Percentiles rank a stretch among this genome's conserved stretches.
Evolutionary conservation across 768 basidiomycete species (phyloP).

Genomic region (Auricularia sp.): DNA sequence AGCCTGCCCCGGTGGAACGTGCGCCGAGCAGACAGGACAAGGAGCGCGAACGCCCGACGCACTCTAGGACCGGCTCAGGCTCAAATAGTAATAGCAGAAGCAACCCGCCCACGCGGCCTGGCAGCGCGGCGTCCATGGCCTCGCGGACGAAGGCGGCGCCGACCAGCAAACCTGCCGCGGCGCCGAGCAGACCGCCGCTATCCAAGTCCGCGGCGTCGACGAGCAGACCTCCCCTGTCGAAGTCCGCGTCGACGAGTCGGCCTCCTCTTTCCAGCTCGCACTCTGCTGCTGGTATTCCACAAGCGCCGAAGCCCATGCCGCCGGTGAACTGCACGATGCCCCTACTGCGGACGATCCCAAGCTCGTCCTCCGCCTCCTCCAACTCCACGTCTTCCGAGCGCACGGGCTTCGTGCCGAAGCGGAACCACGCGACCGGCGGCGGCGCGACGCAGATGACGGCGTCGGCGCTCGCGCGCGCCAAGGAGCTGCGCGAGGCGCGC

Average conservation of each 20-base stretch:
- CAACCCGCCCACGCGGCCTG: neutral
- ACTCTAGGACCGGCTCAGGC: neutral
- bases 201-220: neutral
- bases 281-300: neutral
- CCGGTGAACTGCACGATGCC: no score
- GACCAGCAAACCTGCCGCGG: neutral
- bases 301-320: no score
- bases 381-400: neutral
- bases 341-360: neutral
- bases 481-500: neutral
- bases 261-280: neutral
- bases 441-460: constrained; percentile 1
- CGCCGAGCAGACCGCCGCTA: neutral
- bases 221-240: neutral
- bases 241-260: neutral
- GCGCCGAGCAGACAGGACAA: neutral
- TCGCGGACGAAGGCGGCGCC: neutral
- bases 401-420: neutral
- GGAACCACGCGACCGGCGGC: neutral
- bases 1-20: neutral
- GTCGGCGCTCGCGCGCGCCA: neutral
- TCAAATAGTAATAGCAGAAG: neutral
- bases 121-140: neutral
- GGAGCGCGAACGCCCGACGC: neutral
- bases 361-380: neutral